Evolutionary conservation across 352 stramenopile species (phyloP).

Genomic region (Thalassiosira mediterranea): DNA sequence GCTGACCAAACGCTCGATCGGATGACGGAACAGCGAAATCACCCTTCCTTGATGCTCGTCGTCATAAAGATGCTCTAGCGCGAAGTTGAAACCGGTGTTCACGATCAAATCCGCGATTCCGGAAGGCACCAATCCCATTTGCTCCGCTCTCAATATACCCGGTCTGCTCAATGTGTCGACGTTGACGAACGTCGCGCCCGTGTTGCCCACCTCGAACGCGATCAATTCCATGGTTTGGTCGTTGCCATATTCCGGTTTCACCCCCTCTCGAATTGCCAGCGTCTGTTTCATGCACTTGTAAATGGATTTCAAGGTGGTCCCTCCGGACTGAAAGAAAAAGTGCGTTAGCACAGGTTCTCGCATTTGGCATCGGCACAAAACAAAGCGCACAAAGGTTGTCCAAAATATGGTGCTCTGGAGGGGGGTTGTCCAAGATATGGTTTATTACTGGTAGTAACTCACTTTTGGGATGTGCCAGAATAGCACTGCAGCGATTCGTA

Average conservation of each 20-base stretch:
- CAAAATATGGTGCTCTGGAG: no score
- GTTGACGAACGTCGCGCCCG: conserved; percentile 46
- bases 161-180: conserved; percentile 40
- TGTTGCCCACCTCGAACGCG: conserved; percentile 9
- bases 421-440: no score
- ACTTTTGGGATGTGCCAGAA: neutral
- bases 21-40: conserved; percentile 49
- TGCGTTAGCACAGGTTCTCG: no score
- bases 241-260: conserved; percentile 31
- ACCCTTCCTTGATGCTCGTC: conserved; percentile 32
- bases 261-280: conserved; percentile 17
- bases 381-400: no score
- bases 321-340: conserved; percentile 21
- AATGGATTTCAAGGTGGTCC: conserved; percentile 26
- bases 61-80: conserved; percentile 36
- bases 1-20: conserved; percentile 41
- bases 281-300: conserved; percentile 41
- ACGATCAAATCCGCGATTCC: conserved; percentile 41
- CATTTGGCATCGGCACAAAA: no score
- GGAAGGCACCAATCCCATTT: conserved; percentile 31
- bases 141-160: conserved; percentile 34
- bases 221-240: conserved; percentile 32
- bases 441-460: no score
- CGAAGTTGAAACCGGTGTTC: conserved; percentile 27
- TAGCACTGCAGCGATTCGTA: no score